Conservation (phyloP, 495 filamentous ascomycete species). For the Bombardia bombarda region DNA sequence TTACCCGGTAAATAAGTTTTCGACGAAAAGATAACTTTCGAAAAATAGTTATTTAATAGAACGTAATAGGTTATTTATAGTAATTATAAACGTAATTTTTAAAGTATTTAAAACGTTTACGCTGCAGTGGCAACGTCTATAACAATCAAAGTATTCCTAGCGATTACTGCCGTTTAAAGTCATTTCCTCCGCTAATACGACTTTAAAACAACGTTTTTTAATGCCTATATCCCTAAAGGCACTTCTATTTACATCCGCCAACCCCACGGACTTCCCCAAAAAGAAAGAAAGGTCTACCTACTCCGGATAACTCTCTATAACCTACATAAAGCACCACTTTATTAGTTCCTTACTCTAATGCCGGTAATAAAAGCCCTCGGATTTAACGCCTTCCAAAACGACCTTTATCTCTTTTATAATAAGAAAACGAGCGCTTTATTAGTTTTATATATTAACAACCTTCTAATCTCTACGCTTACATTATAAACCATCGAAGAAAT, state of each 20-base stretch:
- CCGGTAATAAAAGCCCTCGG: constrained; percentile 1
- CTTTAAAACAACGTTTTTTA: constrained; percentile 4
- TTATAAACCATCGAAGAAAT: background rate
- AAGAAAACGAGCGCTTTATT: background rate
- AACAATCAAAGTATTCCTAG: no score
- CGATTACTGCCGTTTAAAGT: no score
- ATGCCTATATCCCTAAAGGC: background rate
- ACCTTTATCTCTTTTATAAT: background rate
- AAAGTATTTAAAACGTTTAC: no score
- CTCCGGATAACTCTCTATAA: constrained; percentile 2
- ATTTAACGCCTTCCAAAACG: background rate
- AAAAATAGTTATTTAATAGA: no score
- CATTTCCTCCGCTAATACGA: background rate
- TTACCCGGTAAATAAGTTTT: no score
- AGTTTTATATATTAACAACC: constrained; percentile 1
- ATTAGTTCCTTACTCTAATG: constrained; percentile 2
- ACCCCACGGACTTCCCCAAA: background rate
- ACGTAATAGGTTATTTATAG: no score
- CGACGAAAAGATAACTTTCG: no score
- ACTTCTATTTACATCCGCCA: background rate
- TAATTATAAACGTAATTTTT: no score
- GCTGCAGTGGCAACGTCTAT: no score
- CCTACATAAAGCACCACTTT: background rate
- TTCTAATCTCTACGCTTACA: background rate
- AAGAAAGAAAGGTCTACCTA: background rate